phyloP scores from a whole-genome alignment of 345 rosid species.

The Syzygium jambos region DNA sequence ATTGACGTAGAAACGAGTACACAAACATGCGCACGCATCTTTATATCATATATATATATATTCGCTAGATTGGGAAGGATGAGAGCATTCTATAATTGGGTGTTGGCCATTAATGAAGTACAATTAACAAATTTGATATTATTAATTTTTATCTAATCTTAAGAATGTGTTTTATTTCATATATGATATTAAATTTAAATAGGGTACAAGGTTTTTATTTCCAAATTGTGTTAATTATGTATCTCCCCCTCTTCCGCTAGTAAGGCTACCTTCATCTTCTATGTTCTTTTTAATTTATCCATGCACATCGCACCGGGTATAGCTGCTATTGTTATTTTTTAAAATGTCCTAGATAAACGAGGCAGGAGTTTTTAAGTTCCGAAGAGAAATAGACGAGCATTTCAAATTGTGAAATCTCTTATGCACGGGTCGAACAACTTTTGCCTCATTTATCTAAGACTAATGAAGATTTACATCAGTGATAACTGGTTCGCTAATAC shows the following conservation, averaged over 20 bases:
- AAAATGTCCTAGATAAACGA: not conserved
- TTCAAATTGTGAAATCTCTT: not conserved
- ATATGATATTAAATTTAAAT: not conserved
- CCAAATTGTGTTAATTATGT: not conserved
- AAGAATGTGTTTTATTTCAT: not conserved
- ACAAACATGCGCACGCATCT: too few species aligned
- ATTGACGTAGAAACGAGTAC: too few species aligned
- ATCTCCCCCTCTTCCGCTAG: not conserved
- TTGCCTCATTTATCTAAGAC: too few species aligned
- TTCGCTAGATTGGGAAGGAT: not conserved
- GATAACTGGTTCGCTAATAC: not conserved
- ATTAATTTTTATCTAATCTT: not conserved
- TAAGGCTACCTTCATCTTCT: not conserved
- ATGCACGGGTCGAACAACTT: not conserved
- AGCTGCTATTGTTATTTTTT: not conserved
- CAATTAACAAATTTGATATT: not conserved
- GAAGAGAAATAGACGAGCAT: not conserved
- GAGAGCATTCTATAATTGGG: not conserved
- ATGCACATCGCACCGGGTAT: not conserved
- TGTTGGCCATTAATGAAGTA: not conserved
- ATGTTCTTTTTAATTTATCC: not conserved
- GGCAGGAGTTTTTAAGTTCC: not conserved
- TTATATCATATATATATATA: too few species aligned
- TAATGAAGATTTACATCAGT: not conserved
- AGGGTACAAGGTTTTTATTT: not conserved